Percentiles rank a stretch among this genome's conserved stretches.
These are phyloP conservation scores for Umbelopsis sp. DNA, from an alignment of 371 early-diverging fungal species.

Conservation along the genomic window DNA sequence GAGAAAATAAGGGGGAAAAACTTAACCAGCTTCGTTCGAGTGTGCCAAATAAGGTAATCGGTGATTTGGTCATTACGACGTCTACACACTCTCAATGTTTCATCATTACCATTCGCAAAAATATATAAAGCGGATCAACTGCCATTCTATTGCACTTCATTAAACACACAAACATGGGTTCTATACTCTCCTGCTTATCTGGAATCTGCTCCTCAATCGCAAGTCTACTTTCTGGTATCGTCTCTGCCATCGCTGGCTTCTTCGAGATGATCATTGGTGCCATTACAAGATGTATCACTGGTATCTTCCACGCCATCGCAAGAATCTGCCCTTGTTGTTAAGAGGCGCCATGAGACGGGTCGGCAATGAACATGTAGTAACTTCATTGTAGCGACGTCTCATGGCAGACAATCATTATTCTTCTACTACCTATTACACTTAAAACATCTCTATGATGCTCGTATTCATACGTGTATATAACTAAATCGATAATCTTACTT, in stretches of 20 bases:
- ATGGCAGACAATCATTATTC: neutral
- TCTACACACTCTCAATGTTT: neutral
- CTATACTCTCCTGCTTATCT: conserved; percentile 37
- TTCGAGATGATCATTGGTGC: conserved; percentile 32
- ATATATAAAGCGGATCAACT: neutral
- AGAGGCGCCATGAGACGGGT: neutral
- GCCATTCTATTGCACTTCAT: neutral
- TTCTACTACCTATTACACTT: neutral
- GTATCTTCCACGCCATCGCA: conserved; percentile 39
- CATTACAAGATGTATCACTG: conserved; percentile 34
- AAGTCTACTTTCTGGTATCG: conserved; percentile 31
- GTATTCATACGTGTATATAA: conserved; percentile 16
- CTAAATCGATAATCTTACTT: neutral
- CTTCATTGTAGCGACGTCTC: conserved; percentile 10
- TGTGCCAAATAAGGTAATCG: neutral
- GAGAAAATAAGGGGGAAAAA: neutral
- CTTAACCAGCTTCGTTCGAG: neutral
- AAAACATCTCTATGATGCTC: neutral
- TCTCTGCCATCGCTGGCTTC: conserved; percentile 40
- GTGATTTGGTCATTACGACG: conserved; percentile 4
- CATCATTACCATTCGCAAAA: neutral
- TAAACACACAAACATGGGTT: conserved; percentile 29
- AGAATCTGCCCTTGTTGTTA: conserved; percentile 23
- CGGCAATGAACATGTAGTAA: conserved; percentile 10
- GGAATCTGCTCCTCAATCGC: conserved; percentile 36